Evolutionary conservation across 164 flowering plant species (phyloP), one percentile per base, ranked within the genome.

Genomic region (Macadamia integrifolia): DNA sequence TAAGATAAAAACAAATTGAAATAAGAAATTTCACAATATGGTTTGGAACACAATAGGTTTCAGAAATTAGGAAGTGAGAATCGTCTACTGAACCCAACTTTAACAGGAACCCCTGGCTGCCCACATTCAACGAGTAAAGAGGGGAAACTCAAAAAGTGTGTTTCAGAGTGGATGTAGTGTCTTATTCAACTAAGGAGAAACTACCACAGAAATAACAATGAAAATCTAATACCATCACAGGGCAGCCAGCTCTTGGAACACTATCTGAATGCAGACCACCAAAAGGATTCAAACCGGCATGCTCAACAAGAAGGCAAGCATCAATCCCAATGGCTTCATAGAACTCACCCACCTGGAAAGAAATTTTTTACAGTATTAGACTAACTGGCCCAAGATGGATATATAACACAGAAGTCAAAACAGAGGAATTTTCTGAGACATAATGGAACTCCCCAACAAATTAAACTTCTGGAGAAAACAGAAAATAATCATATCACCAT

Each of bases 201-300:
- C 40, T 43, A 60, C n/a, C 49, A 0, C 9, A 60, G 35, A 31
- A 61, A 62, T 56, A 30, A 50, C 44, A 65, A 44, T 48, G 35
- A 60, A 67, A 52, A 59, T 43, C 23, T 58, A 68, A 32, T 88
- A 94, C 99, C 91, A 89, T 70, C 31, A 89, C 91, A 75, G 99
- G 99, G 75, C 98, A 94, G 60, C 99, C 99, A 82, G 99, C 98
- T 83, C 81, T 90, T 48, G 99, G 99, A 61, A 92, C 80, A 72
- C 91, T 86, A 61, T 94, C 98, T 13, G 92, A 66, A 23, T 93
- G 90, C 71, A 86, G 65, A 69, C 99, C 99, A 72, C 99, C 97
- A 81, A 90, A 87, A 64, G 99, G 99, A 81, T 94, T 94, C 67
- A 94, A 76, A 66, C 99, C 99, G 73, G 99, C 99, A 86, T 88